Evolutionary conservation across 495 filamentous ascomycete genomes (phyloP).

Genomic region (Aspergillus haitiensis): DNA sequence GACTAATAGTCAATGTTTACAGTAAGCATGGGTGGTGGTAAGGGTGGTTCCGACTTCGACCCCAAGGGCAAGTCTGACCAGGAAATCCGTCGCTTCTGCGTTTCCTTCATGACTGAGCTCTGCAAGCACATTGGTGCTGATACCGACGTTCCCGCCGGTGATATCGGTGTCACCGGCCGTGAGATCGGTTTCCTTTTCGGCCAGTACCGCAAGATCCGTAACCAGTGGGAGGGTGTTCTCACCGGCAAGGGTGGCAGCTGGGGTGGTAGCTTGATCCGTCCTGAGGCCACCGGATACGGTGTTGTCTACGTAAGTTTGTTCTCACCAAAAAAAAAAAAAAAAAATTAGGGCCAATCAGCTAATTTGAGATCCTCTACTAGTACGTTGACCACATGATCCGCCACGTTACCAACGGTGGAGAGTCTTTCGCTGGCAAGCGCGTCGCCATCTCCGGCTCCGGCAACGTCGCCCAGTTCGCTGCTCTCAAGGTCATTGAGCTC

Average conservation of each 20-base stretch:
- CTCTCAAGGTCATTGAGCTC: conserved; percentile 94
- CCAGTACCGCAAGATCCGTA: conserved; percentile 84
- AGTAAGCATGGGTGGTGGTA: conserved; percentile 90
- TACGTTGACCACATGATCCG: conserved; percentile 96
- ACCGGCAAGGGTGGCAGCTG: conserved; percentile 93
- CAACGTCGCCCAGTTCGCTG: conserved; percentile 97
- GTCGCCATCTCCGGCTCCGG: conserved; percentile 97
- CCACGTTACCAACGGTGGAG: conserved; percentile 75
- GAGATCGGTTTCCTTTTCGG: conserved; percentile 96
- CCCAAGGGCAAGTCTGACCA: conserved; percentile 97
- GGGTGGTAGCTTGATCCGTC: conserved; percentile 93
- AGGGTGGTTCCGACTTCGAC: conserved; percentile 98
- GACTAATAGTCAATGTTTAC: not conserved
- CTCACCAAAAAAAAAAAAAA: not conserved
- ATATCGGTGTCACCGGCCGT: conserved; percentile 87
- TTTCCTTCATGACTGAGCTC: conserved; percentile 92
- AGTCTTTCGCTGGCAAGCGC: conserved; percentile 85
- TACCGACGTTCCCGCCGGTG: conserved; percentile 92
- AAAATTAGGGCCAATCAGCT: not conserved
- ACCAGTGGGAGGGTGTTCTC: conserved; percentile 91
- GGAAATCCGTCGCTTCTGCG: conserved; percentile 98
- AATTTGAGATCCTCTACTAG: conserved; percentile 14
- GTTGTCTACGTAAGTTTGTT: conserved; percentile 69
- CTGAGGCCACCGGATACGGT: conserved; percentile 96
- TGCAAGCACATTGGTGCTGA: conserved; percentile 94